Percentiles rank a stretch among this genome's conserved stretches.
phyloP scores from a whole-genome alignment of 164 flowering plant species.

The Vitis amurensis region DNA sequence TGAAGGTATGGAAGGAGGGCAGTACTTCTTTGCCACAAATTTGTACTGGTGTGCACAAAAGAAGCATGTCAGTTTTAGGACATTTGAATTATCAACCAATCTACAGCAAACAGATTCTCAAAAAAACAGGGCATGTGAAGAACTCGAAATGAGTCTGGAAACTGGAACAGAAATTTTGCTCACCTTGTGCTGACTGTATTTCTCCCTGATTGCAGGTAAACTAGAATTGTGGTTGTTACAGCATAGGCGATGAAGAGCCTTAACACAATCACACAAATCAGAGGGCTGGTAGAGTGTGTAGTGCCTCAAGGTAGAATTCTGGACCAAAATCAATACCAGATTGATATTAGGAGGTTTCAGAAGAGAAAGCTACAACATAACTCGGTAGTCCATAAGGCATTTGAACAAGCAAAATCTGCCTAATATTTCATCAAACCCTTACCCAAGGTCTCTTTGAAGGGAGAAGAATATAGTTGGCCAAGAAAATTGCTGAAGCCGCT shows the following conservation, averaged over 20 bases:
- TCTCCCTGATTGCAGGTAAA: slow-evolving; percentile 79
- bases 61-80: neutral
- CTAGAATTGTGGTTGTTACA: slow-evolving; percentile 41
- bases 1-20: slow-evolving; percentile 73
- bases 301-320: slow-evolving; percentile 70
- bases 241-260: slow-evolving; percentile 60
- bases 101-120: neutral
- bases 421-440: slow-evolving; percentile 11
- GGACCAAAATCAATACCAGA: slow-evolving; percentile 9
- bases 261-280: slow-evolving; percentile 57
- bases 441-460: slow-evolving; percentile 94
- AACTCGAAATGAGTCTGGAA: neutral
- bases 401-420: neutral
- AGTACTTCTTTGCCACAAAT: slow-evolving; percentile 77
- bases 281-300: slow-evolving; percentile 72
- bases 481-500: slow-evolving; percentile 86
- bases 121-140: neutral
- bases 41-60: slow-evolving; percentile 64
- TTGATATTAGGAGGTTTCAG: neutral
- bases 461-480: slow-evolving; percentile 64
- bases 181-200: slow-evolving; percentile 90
- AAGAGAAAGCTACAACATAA: too few species aligned
- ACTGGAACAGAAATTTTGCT: slow-evolving; percentile 1
- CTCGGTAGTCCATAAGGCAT: too few species aligned
- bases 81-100: too few species aligned